Percentiles rank a stretch among this genome's conserved stretches.
These are phyloP conservation scores for Megacollybia marginata DNA, from an alignment of 768 basidiomycete genomes.

Conservation along the genomic window DNA sequence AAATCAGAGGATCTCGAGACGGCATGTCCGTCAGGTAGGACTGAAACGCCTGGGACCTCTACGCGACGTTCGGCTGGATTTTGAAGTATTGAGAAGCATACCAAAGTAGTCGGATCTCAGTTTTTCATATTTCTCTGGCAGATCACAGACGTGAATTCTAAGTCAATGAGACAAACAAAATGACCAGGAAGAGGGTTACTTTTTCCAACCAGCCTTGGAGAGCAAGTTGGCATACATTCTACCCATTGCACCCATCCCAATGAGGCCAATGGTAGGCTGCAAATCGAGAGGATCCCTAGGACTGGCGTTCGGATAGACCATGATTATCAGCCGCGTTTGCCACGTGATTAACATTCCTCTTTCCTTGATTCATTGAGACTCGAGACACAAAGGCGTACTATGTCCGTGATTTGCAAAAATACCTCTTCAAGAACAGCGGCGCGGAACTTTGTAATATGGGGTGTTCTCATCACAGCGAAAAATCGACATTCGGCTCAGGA, in stretches of 20 bases:
- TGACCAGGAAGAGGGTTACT: slow-evolving; percentile 36
- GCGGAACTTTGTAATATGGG: too few relatives aligned
- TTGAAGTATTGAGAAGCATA: slow-evolving; percentile 18
- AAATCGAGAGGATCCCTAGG: slow-evolving; percentile 3
- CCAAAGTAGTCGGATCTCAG: slow-evolving; percentile 58
- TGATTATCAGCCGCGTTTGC: too few relatives aligned
- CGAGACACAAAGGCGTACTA: too few relatives aligned
- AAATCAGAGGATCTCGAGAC: slow-evolving; percentile 89
- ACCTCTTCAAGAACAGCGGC: too few relatives aligned
- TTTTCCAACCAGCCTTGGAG: slow-evolving; percentile 76
- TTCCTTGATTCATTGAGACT: too few relatives aligned
- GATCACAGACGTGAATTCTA: slow-evolving; percentile 89
- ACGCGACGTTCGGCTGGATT: background rate
- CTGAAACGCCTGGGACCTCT: slow-evolving; percentile 57
- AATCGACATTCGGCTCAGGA: too few relatives aligned
- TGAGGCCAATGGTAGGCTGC: slow-evolving; percentile 82
- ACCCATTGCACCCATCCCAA: slow-evolving; percentile 98
- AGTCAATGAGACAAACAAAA: slow-evolving; percentile 1
- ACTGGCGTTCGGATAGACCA: slow-evolving; percentile 1
- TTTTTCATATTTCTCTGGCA: slow-evolving; percentile 62
- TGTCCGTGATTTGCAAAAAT: too few relatives aligned
- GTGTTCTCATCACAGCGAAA: too few relatives aligned
- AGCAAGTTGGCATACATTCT: slow-evolving; percentile 84
- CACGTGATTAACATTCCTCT: too few relatives aligned
- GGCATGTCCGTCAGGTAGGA: slow-evolving; percentile 74